Evolutionary conservation across 371 early-diverging fungal species (phyloP).

Genomic region (Rhizopus sp.): DNA sequence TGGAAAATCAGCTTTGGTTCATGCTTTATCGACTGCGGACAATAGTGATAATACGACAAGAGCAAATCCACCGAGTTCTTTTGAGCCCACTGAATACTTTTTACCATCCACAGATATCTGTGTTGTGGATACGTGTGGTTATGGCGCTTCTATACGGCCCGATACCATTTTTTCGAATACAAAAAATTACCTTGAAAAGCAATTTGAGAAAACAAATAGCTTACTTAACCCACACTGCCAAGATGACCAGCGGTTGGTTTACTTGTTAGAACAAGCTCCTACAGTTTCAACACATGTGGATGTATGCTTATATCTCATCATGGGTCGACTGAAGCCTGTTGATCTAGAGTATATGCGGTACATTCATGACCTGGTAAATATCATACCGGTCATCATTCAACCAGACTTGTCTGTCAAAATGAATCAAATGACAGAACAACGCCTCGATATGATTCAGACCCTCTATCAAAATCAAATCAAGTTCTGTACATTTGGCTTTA

Average conservation of each 20-base stretch:
- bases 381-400: constrained; percentile 68
- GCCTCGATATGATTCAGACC: constrained; percentile 7
- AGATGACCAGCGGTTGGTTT: constrained; percentile 16
- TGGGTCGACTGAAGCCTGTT: constrained; percentile 68
- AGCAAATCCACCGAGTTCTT: constrained; percentile 2
- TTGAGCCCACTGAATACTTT: constrained; percentile 14
- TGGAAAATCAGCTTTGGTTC: constrained; percentile 55
- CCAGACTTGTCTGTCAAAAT: constrained; percentile 45
- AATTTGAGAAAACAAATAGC: constrained; percentile 35
- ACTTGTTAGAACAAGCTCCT: constrained; percentile 12
- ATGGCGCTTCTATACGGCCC: constrained; percentile 52
- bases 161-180: constrained; percentile 33
- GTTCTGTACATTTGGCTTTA: constrained; percentile 12
- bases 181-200: constrained; percentile 37
- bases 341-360: constrained; percentile 74
- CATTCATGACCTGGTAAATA: constrained; percentile 58
- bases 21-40: constrained; percentile 38
- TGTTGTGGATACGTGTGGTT: constrained; percentile 63
- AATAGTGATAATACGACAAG: constrained; percentile 11
- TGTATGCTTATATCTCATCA: constrained; percentile 66
- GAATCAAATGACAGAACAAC: constrained; percentile 14
- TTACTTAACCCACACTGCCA: constrained; percentile 28
- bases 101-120: constrained; percentile 36
- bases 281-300: constrained; percentile 67
- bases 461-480: constrained; percentile 16